phyloP scores from a whole-genome alignment of 73 alveolate species.

The Paramecium primaurelia region DNA sequence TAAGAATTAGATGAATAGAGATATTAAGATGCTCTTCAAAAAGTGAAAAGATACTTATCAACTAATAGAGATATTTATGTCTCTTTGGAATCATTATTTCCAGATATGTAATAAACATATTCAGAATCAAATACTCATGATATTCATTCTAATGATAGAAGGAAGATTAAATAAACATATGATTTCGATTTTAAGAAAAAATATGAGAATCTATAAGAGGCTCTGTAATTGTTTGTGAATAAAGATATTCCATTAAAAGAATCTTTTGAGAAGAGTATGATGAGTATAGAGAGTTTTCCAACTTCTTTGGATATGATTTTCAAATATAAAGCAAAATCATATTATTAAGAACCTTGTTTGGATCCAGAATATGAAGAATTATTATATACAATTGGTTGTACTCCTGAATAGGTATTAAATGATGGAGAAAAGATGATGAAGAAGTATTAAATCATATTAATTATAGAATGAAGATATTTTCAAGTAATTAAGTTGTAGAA shows the following conservation, averaged over 20 bases:
- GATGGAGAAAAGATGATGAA: slow-evolving; percentile 46
- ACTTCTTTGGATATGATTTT: background rate
- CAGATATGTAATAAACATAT: background rate
- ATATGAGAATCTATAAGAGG: slow-evolving; percentile 17
- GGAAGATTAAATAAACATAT: background rate
- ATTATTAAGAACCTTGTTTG: background rate
- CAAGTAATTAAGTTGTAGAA: background rate
- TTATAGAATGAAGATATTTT: background rate
- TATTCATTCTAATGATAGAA: background rate
- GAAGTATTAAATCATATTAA: background rate
- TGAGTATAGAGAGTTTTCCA: slow-evolving; percentile 13
- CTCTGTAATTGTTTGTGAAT: background rate
- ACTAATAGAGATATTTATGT: background rate
- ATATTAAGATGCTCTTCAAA: background rate
- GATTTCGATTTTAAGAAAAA: background rate
- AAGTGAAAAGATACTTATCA: background rate
- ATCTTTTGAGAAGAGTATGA: background rate
- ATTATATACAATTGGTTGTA: background rate
- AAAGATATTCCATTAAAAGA: background rate
- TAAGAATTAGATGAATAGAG: background rate
- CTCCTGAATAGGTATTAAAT: slow-evolving; percentile 16
- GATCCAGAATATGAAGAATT: slow-evolving; percentile 32
- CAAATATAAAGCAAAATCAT: background rate
- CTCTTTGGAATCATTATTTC: background rate
- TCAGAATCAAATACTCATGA: background rate